Conservation (phyloP, 2,329 filamentous ascomycete genomes). For the Amauroascus verrucosus region DNA sequence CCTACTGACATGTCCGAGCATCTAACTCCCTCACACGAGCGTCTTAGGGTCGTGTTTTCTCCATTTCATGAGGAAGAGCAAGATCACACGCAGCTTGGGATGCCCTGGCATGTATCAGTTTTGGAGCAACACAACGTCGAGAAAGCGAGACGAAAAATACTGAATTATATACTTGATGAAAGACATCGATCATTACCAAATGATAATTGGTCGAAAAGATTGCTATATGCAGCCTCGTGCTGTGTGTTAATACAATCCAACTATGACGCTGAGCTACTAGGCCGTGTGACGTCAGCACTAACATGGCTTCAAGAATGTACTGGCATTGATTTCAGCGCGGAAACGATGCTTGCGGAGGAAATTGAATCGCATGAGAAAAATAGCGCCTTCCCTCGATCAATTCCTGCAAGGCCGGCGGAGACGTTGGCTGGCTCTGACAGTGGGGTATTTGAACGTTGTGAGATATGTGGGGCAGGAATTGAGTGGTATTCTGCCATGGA, state of each 20-base stretch:
- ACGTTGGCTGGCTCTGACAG: constrained; percentile 19
- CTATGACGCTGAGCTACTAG: constrained; percentile 19
- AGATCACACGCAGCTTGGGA: constrained; percentile 13
- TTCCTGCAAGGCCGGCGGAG: constrained; percentile 21
- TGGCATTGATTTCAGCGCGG: constrained; percentile 25
- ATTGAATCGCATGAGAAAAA: background rate
- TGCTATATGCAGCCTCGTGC: constrained; percentile 30
- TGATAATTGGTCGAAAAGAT: constrained; percentile 22
- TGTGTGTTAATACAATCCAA: constrained; percentile 26
- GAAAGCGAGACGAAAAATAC: constrained; percentile 20
- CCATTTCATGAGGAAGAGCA: constrained; percentile 17
- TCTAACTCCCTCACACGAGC: constrained; percentile 39
- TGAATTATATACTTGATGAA: constrained; percentile 24
- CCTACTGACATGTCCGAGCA: constrained; percentile 51
- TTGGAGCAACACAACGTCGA: constrained; percentile 15
- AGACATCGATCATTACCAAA: constrained; percentile 13
- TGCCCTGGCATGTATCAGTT: constrained; percentile 15
- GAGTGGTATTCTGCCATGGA: constrained; percentile 39
- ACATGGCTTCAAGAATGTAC: constrained; percentile 22
- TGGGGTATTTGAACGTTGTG: constrained; percentile 40
- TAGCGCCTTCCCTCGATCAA: constrained; percentile 2
- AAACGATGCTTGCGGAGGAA: constrained; percentile 23
- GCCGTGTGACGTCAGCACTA: constrained; percentile 21
- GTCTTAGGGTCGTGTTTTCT: constrained; percentile 32
- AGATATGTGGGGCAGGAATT: constrained; percentile 42